These are phyloP conservation scores for Chalara sp. DNA, from an alignment of 2,329 filamentous ascomycete genomes.

Conservation along the genomic window DNA sequence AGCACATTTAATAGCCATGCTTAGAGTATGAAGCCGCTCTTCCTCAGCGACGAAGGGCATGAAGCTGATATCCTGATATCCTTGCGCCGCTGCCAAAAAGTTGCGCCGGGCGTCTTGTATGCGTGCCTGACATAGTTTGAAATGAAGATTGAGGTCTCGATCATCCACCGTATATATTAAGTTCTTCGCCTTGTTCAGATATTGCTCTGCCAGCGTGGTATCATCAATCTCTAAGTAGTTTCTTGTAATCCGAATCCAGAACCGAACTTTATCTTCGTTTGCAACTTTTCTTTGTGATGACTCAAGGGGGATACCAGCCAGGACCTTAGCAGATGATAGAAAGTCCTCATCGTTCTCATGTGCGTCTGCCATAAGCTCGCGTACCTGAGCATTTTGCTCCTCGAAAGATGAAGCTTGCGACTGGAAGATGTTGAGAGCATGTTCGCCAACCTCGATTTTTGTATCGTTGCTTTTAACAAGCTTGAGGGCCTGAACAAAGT, in stretches of 20 bases:
- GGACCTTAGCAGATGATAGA: conserved; percentile 64
- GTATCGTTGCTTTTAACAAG: conserved; percentile 53
- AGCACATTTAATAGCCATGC: conserved; percentile 84
- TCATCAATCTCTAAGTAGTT: conserved; percentile 94
- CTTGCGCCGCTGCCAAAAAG: conserved; percentile 80
- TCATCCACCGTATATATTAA: conserved; percentile 75
- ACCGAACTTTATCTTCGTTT: conserved; percentile 71
- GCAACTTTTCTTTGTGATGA: conserved; percentile 78
- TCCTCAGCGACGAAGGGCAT: conserved; percentile 74
- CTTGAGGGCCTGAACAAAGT: conserved; percentile 59
- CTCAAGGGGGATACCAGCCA: conserved; percentile 78
- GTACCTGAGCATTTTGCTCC: conserved; percentile 75
- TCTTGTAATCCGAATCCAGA: conserved; percentile 92
- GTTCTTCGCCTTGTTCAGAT: conserved; percentile 93
- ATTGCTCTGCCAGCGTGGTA: conserved; percentile 74
- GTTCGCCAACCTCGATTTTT: conserved; percentile 69
- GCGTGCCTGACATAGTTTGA: conserved; percentile 82
- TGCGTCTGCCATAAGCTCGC: conserved; percentile 74
- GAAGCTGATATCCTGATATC: conserved; percentile 83
- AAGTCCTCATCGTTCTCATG: conserved; percentile 82
- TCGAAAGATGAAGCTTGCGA: conserved; percentile 65
- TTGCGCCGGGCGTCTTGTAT: conserved; percentile 86
- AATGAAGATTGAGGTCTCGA: conserved; percentile 70
- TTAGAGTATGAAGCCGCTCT: conserved; percentile 77
- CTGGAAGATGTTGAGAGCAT: conserved; percentile 61